Conservation (phyloP, 2,329 filamentous ascomycete species). For the Rhytidhysteron rufulum region DNA sequence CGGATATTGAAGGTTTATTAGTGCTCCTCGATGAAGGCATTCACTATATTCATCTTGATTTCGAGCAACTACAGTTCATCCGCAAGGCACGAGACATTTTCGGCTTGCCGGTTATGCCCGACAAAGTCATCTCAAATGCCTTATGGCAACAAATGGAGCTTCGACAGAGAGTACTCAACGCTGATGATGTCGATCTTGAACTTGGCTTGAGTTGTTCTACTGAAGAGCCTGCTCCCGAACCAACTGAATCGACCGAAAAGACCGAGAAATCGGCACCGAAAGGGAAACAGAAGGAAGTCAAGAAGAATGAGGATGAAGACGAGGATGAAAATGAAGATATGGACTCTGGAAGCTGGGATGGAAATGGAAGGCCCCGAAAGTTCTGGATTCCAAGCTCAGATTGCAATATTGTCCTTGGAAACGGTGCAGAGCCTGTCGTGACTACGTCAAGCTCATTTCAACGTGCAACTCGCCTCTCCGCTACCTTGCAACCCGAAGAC, state of each 20-base stretch:
- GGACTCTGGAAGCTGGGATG: slow-evolving; percentile 51
- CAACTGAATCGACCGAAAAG: slow-evolving; percentile 13
- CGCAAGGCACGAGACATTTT: slow-evolving; percentile 49
- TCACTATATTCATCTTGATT: slow-evolving; percentile 57
- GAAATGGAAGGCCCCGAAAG: slow-evolving; percentile 51
- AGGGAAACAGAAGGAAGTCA: slow-evolving; percentile 41
- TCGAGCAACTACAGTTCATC: slow-evolving; percentile 56
- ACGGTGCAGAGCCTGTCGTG: slow-evolving; percentile 50
- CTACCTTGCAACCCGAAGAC: slow-evolving; percentile 52
- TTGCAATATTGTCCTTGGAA: slow-evolving; percentile 55
- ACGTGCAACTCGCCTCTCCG: slow-evolving; percentile 45
- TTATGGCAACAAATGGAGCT: slow-evolving; percentile 57
- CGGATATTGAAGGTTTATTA: slow-evolving; percentile 53
- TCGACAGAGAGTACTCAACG: slow-evolving; percentile 52
- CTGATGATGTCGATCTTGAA: slow-evolving; percentile 49
- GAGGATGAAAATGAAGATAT: slow-evolving; percentile 28
- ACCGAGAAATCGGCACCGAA: slow-evolving; percentile 31
- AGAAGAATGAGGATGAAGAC: slow-evolving; percentile 8
- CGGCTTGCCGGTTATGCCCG: slow-evolving; percentile 52
- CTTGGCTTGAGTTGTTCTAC: slow-evolving; percentile 48
- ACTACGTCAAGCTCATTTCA: slow-evolving; percentile 45
- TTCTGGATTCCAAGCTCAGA: slow-evolving; percentile 56
- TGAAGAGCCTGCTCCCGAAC: slow-evolving; percentile 27
- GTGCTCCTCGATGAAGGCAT: slow-evolving; percentile 57
- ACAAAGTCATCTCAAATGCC: slow-evolving; percentile 53